Evolutionary conservation across 495 filamentous ascomycete species (phyloP).

Genomic region (Apiosordaria backusii): DNA sequence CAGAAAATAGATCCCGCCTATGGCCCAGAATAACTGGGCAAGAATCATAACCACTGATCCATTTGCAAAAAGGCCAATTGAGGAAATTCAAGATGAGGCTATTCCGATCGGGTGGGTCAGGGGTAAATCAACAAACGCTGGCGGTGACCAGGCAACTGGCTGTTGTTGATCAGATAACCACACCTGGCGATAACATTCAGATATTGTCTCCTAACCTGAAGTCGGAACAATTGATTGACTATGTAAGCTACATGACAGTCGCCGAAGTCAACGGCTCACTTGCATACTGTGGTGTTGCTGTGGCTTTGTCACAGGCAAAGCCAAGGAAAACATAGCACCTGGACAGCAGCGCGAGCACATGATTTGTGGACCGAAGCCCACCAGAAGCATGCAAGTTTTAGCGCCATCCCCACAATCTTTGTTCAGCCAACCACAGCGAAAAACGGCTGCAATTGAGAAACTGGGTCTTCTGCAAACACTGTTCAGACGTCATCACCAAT

Average conservation of each 20-base stretch:
- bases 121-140: not conserved
- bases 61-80: not conserved
- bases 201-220: not conserved
- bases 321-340: not conserved
- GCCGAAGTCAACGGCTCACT: not conserved
- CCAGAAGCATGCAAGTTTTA: not conserved
- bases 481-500: slow-evolving; percentile 7
- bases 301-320: not conserved
- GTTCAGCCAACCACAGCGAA: slow-evolving; percentile 4
- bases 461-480: slow-evolving; percentile 7
- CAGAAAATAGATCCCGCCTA: too few species aligned
- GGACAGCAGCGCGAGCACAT: not conserved
- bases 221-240: not conserved
- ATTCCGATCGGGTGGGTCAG: not conserved
- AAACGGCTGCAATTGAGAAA: not conserved
- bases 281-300: not conserved
- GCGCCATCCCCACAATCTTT: not conserved
- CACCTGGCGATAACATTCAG: too few species aligned
- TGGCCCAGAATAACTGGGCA: too few species aligned
- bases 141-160: not conserved
- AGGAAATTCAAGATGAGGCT: not conserved
- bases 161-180: not conserved
- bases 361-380: not conserved
- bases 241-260: not conserved
- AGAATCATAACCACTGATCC: not conserved